phyloP scores from a whole-genome alignment of 1,284 basidiomycete genomes.

The Pseudomicrostroma phylloplanum region DNA sequence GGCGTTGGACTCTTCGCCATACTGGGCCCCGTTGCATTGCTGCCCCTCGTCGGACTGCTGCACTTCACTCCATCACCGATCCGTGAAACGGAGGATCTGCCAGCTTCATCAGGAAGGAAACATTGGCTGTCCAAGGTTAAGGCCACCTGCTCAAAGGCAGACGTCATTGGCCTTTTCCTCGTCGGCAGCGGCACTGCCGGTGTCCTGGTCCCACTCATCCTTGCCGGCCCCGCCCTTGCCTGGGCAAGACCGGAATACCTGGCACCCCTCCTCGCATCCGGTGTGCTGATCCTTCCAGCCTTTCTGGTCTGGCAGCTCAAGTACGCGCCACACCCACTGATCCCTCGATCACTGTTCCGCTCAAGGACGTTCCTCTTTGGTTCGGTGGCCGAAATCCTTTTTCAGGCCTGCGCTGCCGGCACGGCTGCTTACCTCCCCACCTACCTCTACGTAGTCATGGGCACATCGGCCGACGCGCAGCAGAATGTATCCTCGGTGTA shows the following conservation, averaged over 20 bases:
- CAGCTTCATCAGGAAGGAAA: too few relatives aligned
- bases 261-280: background rate
- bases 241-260: background rate
- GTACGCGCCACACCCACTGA: background rate
- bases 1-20: slow-evolving; percentile 19
- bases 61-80: background rate
- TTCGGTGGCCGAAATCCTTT: background rate
- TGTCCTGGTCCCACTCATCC: slow-evolving; percentile 11
- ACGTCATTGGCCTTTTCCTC: slow-evolving; percentile 10
- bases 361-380: background rate
- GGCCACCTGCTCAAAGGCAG: slow-evolving; percentile 2
- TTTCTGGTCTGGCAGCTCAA: slow-evolving; percentile 2
- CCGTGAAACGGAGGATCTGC: background rate
- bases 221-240: background rate
- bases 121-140: too few relatives aligned
- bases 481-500: slow-evolving; percentile 19
- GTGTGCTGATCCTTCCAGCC: slow-evolving; percentile 1
- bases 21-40: slow-evolving; percentile 13
- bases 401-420: background rate
- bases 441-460: slow-evolving; percentile 19
- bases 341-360: background rate
- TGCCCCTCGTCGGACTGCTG: slow-evolving; percentile 13
- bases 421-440: slow-evolving; percentile 12
- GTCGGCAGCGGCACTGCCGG: background rate
- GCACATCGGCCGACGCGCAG: slow-evolving; percentile 10